These are phyloP conservation scores for Nannochloropsis oceanica DNA, from an alignment of 108 stramenopile species.

Conservation along the genomic window DNA sequence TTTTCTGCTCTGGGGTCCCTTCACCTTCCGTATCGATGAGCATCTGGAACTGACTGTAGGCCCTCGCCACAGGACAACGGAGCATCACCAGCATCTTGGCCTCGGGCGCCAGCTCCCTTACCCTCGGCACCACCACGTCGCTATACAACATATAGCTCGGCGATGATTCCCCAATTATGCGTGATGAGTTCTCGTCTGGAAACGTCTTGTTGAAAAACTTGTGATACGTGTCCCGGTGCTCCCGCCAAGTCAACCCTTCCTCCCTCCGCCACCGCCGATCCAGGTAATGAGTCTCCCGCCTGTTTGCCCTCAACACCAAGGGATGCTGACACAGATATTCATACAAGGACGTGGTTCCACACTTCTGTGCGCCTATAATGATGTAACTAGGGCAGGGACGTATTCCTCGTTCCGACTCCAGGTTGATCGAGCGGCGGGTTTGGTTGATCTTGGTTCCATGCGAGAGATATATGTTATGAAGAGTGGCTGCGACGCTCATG, in stretches of 20 bases:
- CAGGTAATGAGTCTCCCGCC: constrained; percentile 88
- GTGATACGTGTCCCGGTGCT: constrained; percentile 20
- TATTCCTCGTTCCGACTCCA: not conserved
- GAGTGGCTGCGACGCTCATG: too few relatives aligned
- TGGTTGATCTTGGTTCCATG: constrained; percentile 66
- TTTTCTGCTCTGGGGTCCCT: constrained; percentile 67
- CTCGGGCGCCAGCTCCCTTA: constrained; percentile 32
- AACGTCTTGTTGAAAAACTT: constrained; percentile 57
- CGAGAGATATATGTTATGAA: too few relatives aligned
- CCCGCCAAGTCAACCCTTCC: not conserved
- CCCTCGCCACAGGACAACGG: constrained; percentile 78
- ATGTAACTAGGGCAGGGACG: not conserved
- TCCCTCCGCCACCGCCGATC: constrained; percentile 77
- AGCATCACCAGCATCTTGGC: constrained; percentile 65
- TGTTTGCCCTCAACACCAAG: constrained; percentile 49
- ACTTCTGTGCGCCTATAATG: constrained; percentile 81
- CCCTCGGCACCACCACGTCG: constrained; percentile 65
- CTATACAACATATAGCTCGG: constrained; percentile 66
- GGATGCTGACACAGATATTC: constrained; percentile 85
- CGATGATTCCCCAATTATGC: constrained; percentile 83
- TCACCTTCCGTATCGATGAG: constrained; percentile 53
- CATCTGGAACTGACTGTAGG: constrained; percentile 84
- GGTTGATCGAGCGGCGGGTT: constrained; percentile 75
- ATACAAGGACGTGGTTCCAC: constrained; percentile 83
- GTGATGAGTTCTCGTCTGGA: constrained; percentile 49